phyloP scores from a whole-genome alignment of 352 stramenopile species.

The Salisapilia sapeloensis region DNA sequence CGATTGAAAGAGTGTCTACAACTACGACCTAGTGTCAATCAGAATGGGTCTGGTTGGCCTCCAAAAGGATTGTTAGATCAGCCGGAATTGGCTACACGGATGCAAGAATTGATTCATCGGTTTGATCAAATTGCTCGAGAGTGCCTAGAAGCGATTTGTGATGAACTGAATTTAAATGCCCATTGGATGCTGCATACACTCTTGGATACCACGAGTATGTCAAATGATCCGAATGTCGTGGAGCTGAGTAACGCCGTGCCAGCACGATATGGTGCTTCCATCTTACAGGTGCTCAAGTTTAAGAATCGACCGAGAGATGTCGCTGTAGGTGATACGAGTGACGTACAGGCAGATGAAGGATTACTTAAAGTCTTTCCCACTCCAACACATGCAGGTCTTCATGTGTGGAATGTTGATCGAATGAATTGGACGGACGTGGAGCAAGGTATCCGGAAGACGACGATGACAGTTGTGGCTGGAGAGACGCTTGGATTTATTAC shows the following conservation, averaged over 20 bases:
- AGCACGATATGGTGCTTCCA: conserved; percentile 62
- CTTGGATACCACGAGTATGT: conserved; percentile 12
- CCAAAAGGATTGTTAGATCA: conserved; percentile 38
- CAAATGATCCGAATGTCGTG: conserved; percentile 11
- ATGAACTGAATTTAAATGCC: conserved; percentile 44
- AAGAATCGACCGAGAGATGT: no score
- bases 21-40: conserved; percentile 34
- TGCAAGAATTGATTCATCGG: conserved; percentile 36
- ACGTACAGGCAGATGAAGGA: conserved; percentile 58
- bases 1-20: conserved; percentile 69
- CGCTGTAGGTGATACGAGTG: conserved; percentile 59
- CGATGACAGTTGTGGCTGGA: conserved; percentile 71
- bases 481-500: conserved; percentile 62
- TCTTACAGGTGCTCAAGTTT: conserved; percentile 77
- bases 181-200: conserved; percentile 47
- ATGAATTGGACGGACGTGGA: conserved; percentile 73
- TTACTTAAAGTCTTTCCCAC: conserved; percentile 64
- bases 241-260: conserved; percentile 5
- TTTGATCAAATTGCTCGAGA: conserved; percentile 49
- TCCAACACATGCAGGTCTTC: conserved; percentile 49
- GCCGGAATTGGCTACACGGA: conserved; percentile 26
- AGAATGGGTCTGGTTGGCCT: conserved; percentile 61
- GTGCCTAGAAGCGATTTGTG: conserved; percentile 62
- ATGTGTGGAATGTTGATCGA: conserved; percentile 79
- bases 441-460: conserved; percentile 22